phyloP scores from a whole-genome alignment of 805 yeast species.

The Suhomyces sp. region DNA sequence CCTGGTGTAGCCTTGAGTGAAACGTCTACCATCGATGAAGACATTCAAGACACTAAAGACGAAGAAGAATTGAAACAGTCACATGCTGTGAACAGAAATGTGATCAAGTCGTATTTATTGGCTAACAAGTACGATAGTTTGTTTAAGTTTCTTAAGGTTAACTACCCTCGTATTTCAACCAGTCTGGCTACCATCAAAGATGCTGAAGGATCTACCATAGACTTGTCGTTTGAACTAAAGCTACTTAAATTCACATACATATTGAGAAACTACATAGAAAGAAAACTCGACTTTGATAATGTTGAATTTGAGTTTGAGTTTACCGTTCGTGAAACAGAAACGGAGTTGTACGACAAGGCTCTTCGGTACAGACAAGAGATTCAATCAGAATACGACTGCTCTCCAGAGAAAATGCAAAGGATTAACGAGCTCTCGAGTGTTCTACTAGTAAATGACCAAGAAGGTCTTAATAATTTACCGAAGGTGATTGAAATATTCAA shows the following conservation, averaged over 20 bases:
- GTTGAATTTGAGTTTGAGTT: conserved; percentile 16
- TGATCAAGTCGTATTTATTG: conserved; percentile 37
- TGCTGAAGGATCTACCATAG: background rate
- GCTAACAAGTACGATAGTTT: conserved; percentile 47
- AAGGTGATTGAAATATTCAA: conserved; percentile 18
- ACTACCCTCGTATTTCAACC: conserved; percentile 18
- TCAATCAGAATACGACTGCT: conserved; percentile 12
- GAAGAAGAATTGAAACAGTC: conserved; percentile 11
- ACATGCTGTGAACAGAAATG: conserved; percentile 35
- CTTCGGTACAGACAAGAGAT: conserved; percentile 16
- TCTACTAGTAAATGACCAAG: conserved; percentile 19
- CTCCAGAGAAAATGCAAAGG: conserved; percentile 1
- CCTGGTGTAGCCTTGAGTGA: background rate
- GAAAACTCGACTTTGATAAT: conserved; percentile 11
- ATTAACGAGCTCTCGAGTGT: conserved; percentile 22
- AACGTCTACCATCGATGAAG: background rate
- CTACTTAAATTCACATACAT: conserved; percentile 21
- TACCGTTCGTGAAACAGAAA: conserved; percentile 4
- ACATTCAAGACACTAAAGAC: conserved; percentile 9
- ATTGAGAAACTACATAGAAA: conserved; percentile 20
- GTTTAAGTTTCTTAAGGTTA: conserved; percentile 31
- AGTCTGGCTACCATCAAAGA: background rate
- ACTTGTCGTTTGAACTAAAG: conserved; percentile 24
- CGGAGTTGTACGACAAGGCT: conserved; percentile 18
- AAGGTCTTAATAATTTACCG: conserved; percentile 21